Evolutionary conservation across 352 stramenopile genomes (phyloP), one percentile per base, ranked within the genome.

Genomic region (Pythium aristosporum): DNA sequence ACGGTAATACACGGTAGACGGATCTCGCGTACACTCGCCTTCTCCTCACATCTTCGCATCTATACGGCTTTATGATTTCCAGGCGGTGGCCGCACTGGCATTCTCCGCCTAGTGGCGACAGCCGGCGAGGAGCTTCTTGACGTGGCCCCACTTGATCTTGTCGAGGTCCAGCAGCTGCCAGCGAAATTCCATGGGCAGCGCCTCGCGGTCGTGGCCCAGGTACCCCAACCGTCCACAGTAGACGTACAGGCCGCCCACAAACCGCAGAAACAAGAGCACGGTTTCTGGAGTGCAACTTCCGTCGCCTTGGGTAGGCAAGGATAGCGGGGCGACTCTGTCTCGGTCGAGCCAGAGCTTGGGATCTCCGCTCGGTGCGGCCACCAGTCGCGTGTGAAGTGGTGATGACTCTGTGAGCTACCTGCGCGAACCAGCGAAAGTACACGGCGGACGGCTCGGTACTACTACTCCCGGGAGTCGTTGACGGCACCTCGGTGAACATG

Each of bases 201-300:
- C 69, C 10, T 32, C 47, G 1, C 57, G 21, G 10, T 58, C 56
- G 28, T 79, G 51, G 12, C 82, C 82, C 18, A 91, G 62, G 34
- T 82, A 82, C 0, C 74, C 79, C n/a, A 89, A 52, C 8, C 71
- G 77, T 0, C 82, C 82, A 44, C 77, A 87, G 65, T 91, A 91
- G 25, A 91, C 76, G 72, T 91, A 89, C 15, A 79, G 74, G 0
- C 76, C 75, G 39, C 79, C 65, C 0, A 73, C 61, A 21, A 85
- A 69, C 28, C 75, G 73, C 16, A 88, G 51, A 51, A 91, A 89
- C 8, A 89, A 66, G 9, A 88, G 50, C 57, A 89, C 64, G 1
- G 72, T 76, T 5, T 73, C 44, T 12, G 5, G 16, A 39, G 34
- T 8, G 6, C 37, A 18, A 2, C 1, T 34, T 5, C n/a, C 20